Conservation (phyloP, 2,329 filamentous ascomycete genomes). For the Pseudocercospora vitis region DNA sequence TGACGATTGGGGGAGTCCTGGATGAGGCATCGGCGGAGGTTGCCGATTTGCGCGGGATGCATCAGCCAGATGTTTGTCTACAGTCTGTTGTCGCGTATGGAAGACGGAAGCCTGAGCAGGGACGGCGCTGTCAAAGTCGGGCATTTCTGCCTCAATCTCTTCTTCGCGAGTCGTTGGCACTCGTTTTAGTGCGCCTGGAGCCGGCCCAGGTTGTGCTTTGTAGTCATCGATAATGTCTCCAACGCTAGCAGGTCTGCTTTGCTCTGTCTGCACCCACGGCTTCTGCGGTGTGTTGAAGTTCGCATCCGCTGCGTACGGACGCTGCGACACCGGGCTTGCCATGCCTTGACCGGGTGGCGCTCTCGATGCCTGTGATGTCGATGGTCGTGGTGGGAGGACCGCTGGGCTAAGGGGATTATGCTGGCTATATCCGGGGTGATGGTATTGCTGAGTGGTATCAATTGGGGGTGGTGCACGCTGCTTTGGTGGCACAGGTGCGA, state of each 20-base stretch:
- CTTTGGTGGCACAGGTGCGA: conserved; percentile 10
- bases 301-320: conserved; percentile 11
- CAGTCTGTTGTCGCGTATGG: conserved; percentile 33
- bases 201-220: conserved; percentile 15
- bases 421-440: conserved; percentile 14
- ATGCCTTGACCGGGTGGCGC: conserved; percentile 13
- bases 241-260: conserved; percentile 15
- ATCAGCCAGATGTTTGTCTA: conserved; percentile 34
- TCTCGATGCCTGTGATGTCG: conserved; percentile 21
- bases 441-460: conserved; percentile 23
- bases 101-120: conserved; percentile 31
- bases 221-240: conserved; percentile 28
- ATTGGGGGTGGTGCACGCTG: conserved; percentile 18
- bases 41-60: conserved; percentile 16
- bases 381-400: conserved; percentile 21
- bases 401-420: conserved; percentile 27
- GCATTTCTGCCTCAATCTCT: conserved; percentile 59
- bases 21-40: conserved; percentile 15
- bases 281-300: conserved; percentile 12
- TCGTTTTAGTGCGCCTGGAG: conserved; percentile 18
- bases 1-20: conserved; percentile 20
- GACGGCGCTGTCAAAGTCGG: conserved; percentile 58
- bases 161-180: conserved; percentile 38
- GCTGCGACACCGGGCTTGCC: conserved; percentile 18
- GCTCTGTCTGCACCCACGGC: conserved; percentile 18